These are phyloP conservation scores for Moricandia moricandioides DNA, from an alignment of 345 rosid genomes.

Conservation along the genomic window DNA sequence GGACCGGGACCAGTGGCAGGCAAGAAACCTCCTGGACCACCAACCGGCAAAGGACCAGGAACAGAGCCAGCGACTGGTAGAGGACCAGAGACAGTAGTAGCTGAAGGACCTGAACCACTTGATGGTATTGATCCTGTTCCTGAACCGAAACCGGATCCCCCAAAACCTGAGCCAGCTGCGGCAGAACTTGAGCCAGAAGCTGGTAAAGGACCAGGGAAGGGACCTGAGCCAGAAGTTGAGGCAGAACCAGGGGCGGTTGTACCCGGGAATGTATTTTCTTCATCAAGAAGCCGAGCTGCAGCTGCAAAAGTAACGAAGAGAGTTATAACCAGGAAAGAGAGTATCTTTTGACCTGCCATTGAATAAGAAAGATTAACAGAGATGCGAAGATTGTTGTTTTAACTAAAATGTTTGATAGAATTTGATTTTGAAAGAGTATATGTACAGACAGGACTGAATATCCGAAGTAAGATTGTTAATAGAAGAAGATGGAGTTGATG, in stretches of 20 bases:
- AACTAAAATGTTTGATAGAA: conserved; percentile 20
- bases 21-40: conserved; percentile 21
- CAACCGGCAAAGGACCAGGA: conserved; percentile 17
- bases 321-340: conserved; percentile 33
- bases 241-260: conserved; percentile 16
- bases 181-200: conserved; percentile 12
- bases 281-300: conserved; percentile 40
- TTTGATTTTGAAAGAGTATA: conserved; percentile 6
- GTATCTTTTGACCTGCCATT: conserved; percentile 36
- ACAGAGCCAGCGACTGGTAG: conserved; percentile 16
- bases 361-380: conserved; percentile 22
- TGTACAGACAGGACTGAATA: neutral
- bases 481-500: conserved; percentile 42
- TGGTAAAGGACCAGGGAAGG: conserved; percentile 24
- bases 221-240: conserved; percentile 19
- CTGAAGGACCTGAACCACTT: conserved; percentile 11
- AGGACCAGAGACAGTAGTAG: conserved; percentile 19
- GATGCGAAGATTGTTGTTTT: conserved; percentile 24
- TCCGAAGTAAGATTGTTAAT: neutral
- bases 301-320: conserved; percentile 30
- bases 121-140: conserved; percentile 23
- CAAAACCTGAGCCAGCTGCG: conserved; percentile 9
- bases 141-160: conserved; percentile 15
- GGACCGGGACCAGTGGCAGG: conserved; percentile 19
- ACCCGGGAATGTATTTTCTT: conserved; percentile 37